phyloP scores from a whole-genome alignment of 169 alveolate species.

The Plasmodium fragile region DNA sequence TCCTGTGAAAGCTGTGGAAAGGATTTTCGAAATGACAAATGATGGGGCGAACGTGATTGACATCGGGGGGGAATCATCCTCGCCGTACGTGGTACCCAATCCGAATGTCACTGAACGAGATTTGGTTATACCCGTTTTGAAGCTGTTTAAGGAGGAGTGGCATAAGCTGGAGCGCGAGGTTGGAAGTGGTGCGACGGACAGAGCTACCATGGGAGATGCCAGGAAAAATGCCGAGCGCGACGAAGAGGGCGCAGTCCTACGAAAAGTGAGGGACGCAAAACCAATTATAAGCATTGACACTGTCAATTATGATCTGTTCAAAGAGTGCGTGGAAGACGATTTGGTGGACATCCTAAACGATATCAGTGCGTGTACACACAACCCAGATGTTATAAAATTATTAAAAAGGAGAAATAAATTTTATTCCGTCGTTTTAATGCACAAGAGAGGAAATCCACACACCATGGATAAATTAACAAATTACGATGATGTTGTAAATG shows the following conservation, averaged over 20 bases:
- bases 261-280: conserved; percentile 4
- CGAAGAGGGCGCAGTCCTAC: not conserved
- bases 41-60: conserved; percentile 66
- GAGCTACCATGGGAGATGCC: not conserved
- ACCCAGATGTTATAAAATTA: conserved; percentile 51
- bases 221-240: not conserved
- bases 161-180: not conserved
- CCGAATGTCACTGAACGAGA: conserved; percentile 58
- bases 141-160: conserved; percentile 48
- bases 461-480: conserved; percentile 69
- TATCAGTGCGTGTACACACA: conserved; percentile 61
- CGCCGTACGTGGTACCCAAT: conserved; percentile 65
- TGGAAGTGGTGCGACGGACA: not conserved
- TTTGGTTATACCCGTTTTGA: conserved; percentile 54
- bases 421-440: conserved; percentile 66
- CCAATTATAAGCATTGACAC: conserved; percentile 70
- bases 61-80: conserved; percentile 62
- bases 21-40: conserved; percentile 64
- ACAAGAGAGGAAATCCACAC: conserved; percentile 72
- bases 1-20: conserved; percentile 39
- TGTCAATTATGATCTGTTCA: conserved; percentile 40
- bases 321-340: conserved; percentile 44
- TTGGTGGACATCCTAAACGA: conserved; percentile 63
- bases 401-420: conserved; percentile 43
- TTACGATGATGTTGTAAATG: conserved; percentile 44